These are phyloP conservation scores for Exsudoporus floridanus DNA, from an alignment of 1,284 basidiomycete genomes.

Conservation along the genomic window DNA sequence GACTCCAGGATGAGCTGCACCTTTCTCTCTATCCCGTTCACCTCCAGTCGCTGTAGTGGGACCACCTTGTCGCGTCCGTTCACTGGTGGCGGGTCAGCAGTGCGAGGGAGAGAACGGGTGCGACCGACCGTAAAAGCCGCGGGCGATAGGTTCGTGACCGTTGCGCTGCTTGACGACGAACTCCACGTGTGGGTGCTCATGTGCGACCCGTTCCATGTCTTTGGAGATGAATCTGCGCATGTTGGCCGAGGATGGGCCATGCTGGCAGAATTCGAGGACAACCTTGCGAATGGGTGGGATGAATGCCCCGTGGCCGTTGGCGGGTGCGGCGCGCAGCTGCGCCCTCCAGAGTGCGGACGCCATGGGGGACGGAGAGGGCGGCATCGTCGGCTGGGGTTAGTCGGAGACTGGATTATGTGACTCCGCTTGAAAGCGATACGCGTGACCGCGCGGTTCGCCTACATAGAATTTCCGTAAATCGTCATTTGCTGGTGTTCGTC, in stretches of 20 bases:
- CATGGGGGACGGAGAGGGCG: conserved; percentile 35
- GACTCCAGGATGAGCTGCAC: conserved; percentile 80
- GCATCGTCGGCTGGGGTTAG: background rate
- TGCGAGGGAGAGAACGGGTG: background rate
- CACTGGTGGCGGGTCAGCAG: conserved; percentile 42
- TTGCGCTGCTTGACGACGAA: conserved; percentile 74
- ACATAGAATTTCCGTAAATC: conserved; percentile 24
- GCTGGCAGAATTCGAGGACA: conserved; percentile 83
- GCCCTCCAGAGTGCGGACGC: conserved; percentile 51
- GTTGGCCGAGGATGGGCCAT: conserved; percentile 71
- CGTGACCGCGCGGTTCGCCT: conserved; percentile 27
- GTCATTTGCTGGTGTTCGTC: conserved; percentile 14
- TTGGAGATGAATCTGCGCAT: conserved; percentile 67
- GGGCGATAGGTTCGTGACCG: conserved; percentile 69
- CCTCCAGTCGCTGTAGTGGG: conserved; percentile 67
- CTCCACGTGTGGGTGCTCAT: conserved; percentile 75
- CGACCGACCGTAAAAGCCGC: conserved; percentile 70
- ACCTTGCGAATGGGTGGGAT: conserved; percentile 76
- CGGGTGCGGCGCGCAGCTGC: conserved; percentile 56
- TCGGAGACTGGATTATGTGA: conserved; percentile 20
- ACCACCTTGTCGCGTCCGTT: conserved; percentile 82
- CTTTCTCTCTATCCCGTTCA: conserved; percentile 70
- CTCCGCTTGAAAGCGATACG: conserved; percentile 24
- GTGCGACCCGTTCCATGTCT: conserved; percentile 62
- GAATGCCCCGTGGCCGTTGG: conserved; percentile 70